A percentile compares a stretch with the other conserved stretches of the same genome.
These are phyloP conservation scores for Dalbergia oliveri DNA, from an alignment of 306 rosid genomes.

Conservation along the genomic window DNA sequence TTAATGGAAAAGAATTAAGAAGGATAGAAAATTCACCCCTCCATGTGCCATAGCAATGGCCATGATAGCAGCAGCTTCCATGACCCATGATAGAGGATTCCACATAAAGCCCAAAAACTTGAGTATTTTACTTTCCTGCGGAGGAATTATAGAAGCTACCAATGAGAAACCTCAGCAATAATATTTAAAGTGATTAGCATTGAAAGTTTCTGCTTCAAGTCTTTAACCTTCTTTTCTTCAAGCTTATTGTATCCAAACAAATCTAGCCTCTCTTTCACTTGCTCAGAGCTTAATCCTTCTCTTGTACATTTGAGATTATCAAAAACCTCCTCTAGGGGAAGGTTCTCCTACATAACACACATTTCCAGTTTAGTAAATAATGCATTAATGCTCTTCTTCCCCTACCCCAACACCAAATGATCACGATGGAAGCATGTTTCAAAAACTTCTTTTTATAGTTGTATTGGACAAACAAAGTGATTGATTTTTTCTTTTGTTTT, in stretches of 20 bases:
- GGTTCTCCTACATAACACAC: constrained; percentile 66
- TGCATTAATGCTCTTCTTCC: no score
- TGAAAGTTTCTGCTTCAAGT: background rate
- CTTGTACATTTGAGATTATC: constrained; percentile 64
- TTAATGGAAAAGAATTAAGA: background rate
- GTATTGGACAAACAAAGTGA: background rate
- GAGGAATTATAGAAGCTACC: constrained; percentile 7
- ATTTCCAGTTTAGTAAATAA: constrained; percentile 39
- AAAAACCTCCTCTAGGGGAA: constrained; percentile 73
- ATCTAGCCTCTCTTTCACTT: constrained; percentile 64
- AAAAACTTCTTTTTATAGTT: background rate
- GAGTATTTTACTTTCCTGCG: constrained; percentile 66
- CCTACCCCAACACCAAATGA: background rate
- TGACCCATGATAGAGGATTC: constrained; percentile 82
- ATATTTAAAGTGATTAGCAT: background rate
- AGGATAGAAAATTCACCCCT: constrained; percentile 25
- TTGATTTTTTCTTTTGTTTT: background rate
- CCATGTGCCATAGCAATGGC: constrained; percentile 10
- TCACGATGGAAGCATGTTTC: background rate
- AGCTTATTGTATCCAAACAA: constrained; percentile 79
- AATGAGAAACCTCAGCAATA: constrained; percentile 26
- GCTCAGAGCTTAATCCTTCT: constrained; percentile 67
- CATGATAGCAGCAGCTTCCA: constrained; percentile 9
- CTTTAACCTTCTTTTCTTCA: constrained; percentile 75
- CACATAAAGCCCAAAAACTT: constrained; percentile 14